Evolutionary conservation across 2,329 filamentous ascomycete species (phyloP).

Genomic region (Penicillium psychrosexuale): DNA sequence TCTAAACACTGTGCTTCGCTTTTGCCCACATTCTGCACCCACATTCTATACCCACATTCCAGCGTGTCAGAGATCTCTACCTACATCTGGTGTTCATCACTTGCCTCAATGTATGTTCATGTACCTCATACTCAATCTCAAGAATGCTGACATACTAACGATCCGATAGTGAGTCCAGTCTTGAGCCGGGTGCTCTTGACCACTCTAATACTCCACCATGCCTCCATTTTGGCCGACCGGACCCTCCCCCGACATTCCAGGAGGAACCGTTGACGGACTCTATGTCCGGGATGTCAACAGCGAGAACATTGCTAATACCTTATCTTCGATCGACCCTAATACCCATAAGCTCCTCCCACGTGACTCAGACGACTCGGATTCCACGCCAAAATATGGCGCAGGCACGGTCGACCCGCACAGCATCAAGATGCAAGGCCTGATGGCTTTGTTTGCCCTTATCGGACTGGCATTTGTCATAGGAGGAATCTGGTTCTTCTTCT

Average conservation of each 20-base stretch:
- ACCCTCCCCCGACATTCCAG: conserved; percentile 24
- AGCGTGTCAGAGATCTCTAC: conserved; percentile 6
- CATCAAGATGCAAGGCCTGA: conserved; percentile 61
- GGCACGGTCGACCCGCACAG: conserved; percentile 41
- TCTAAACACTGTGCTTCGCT: conserved; percentile 1
- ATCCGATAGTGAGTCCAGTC: conserved; percentile 26
- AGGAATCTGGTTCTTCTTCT: conserved; percentile 97
- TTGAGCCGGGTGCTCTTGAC: conserved; percentile 38
- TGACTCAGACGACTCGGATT: conserved; percentile 9
- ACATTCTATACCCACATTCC: conserved; percentile 9
- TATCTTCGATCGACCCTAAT: conserved; percentile 27
- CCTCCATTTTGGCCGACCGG: conserved; percentile 28
- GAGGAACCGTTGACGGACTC: conserved; percentile 13
- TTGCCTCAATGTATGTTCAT: conserved; percentile 13
- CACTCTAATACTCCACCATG: conserved; percentile 26
- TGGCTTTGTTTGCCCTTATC: conserved; percentile 81
- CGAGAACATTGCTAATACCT: conserved; percentile 9
- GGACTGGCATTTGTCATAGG: conserved; percentile 70
- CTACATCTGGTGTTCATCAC: conserved; percentile 14
- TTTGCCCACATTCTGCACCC: not conserved
- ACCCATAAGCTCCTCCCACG: conserved; percentile 30
- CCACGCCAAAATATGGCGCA: conserved; percentile 25
- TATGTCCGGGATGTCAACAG: conserved; percentile 11
- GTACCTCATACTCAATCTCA: not conserved
- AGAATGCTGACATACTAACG: conserved; percentile 10